phyloP scores from a whole-genome alignment of 2,329 filamentous ascomycete genomes.

The Byssothecium circinans region DNA sequence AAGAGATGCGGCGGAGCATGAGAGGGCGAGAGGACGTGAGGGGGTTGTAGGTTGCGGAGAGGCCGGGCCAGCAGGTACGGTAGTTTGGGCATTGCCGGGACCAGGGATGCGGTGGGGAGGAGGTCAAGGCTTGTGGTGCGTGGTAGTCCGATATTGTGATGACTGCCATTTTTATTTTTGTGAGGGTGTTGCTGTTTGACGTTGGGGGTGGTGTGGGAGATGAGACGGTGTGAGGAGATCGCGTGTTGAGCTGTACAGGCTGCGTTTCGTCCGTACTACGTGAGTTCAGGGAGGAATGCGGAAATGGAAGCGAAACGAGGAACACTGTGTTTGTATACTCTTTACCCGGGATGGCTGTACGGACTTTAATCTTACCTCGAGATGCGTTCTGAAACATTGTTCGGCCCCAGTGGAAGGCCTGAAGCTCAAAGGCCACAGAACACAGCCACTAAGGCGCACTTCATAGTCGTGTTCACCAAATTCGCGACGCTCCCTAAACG shows the following conservation, averaged over 20 bases:
- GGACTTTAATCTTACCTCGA: too few species aligned
- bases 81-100: conserved; percentile 15
- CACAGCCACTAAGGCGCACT: background rate
- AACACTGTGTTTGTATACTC: too few species aligned
- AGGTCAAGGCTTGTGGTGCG: background rate
- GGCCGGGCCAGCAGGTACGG: conserved; percentile 11
- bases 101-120: conserved; percentile 2
- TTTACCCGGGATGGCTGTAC: too few species aligned
- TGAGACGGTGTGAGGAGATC: background rate
- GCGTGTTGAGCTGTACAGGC: background rate
- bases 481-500: too few species aligned
- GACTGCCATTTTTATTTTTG: conserved; percentile 12
- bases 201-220: background rate
- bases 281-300: background rate
- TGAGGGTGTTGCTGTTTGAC: background rate
- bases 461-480: background rate
- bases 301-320: too few species aligned
- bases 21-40: conserved; percentile 1
- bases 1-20: conserved; percentile 12
- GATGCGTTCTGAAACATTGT: background rate
- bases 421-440: background rate
- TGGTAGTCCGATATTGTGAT: conserved; percentile 15
- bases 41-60: conserved; percentile 14
- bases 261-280: background rate
- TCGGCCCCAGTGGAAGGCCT: background rate